Evolutionary conservation across 805 yeast species (phyloP).

Genomic region (Teunomyces tritomae): DNA sequence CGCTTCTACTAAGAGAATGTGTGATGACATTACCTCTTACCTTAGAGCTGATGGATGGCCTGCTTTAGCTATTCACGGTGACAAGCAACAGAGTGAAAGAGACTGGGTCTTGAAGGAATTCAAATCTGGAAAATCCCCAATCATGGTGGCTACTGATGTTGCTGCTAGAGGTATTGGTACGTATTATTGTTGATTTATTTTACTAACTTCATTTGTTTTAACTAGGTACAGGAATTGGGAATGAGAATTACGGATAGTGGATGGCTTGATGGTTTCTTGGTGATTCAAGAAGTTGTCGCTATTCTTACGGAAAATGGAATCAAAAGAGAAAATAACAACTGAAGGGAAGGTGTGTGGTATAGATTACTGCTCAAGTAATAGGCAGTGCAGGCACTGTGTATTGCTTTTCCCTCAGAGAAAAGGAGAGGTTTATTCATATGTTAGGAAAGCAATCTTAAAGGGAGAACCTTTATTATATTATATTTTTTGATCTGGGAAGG

Average conservation of each 20-base stretch:
- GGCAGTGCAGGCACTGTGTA: constrained; percentile 2
- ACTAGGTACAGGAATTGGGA: constrained; percentile 1
- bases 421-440: constrained; percentile 3
- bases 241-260: background rate
- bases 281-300: background rate
- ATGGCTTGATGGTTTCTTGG: constrained; percentile 8
- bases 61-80: constrained; percentile 98
- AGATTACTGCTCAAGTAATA: constrained; percentile 1
- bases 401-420: constrained; percentile 1
- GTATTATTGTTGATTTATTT: constrained; percentile 39
- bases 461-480: constrained; percentile 2
- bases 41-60: constrained; percentile 98
- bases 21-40: constrained; percentile 90
- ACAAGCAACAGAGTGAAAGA: constrained; percentile 95
- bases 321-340: background rate
- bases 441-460: constrained; percentile 2
- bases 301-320: background rate
- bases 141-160: constrained; percentile 99
- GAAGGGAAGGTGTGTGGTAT: constrained; percentile 3
- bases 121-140: constrained; percentile 87
- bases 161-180: constrained; percentile 99
- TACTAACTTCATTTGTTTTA: constrained; percentile 18
- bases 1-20: constrained; percentile 95
- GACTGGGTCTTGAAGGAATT: constrained; percentile 97
- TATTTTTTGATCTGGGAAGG: constrained; percentile 3